Base-by-base conservation (phyloP, 371 early-diverging fungal species). In the Mucor sp. region DNA sequence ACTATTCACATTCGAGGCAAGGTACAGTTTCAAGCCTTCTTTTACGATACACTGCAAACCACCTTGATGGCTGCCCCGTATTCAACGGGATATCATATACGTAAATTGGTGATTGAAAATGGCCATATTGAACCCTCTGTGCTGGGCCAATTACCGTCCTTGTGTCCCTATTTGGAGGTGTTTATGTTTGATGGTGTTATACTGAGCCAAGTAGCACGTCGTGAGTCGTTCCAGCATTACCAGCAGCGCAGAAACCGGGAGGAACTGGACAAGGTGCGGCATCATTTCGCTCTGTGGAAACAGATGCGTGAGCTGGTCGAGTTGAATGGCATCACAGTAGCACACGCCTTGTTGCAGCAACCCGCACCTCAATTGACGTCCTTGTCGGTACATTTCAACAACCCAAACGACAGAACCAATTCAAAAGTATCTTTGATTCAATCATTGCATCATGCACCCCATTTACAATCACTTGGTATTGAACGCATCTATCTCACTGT, bases 341-440 rank as follows among this genome's bases (percentile, higher is more conserved):
- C 66, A 1, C 43, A 53, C 21, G 21, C 41, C 19, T 25, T 66
- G 21, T 23, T 63, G 6, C 60, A 50, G 7, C 33, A 53, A 8
- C n/a, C 50, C 7, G 17, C 32, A 4, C 41, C 43, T n/a, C 15
- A 27, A 21, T 32, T 66, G 25, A 60, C 55, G 7, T 47, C 32
- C 23, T 11, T 66, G n/a, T 66, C 53, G 1, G 41, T 66, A 3
- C 66, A 60, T 9, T 66, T 66, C 17, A 66, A 55, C 19, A 66
- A 60, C 27, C 30, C 21, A 53, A 66, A 60, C n/a, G 66, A 66
- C 30, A 33, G 19, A 23, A 66, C 66, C 14, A 66, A 66, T 15
- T 60, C 39, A 1, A 66, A 66, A 15, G 0, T 3, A 9, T 60
- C 41, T 0, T 41, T 66, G 7, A 37, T 63, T 15, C 35, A 33